Conservation (phyloP, 768 basidiomycete species). For the Xanthoconium purpureum region DNA sequence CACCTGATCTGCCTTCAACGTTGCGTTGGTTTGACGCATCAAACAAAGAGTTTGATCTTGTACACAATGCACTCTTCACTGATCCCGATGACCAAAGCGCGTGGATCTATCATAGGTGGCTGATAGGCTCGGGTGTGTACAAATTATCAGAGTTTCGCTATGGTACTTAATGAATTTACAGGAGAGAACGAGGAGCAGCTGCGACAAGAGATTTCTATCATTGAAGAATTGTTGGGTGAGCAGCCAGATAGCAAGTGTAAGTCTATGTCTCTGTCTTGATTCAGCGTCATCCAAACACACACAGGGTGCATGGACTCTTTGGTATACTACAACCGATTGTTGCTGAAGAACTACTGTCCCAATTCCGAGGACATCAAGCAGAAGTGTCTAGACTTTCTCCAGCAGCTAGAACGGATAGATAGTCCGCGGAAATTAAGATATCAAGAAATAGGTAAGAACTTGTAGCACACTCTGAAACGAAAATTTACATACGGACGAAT, state of each 20-base stretch:
- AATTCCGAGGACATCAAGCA: conserved; percentile 38
- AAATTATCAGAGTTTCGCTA: neutral
- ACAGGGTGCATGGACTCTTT: conserved; percentile 67
- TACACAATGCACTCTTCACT: conserved; percentile 92
- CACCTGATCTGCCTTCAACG: neutral
- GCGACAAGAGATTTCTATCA: conserved; percentile 70
- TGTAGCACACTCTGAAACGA: neutral
- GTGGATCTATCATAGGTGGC: conserved; percentile 99
- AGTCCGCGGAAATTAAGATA: conserved; percentile 66
- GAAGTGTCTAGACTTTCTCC: conserved; percentile 51
- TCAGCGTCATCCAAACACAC: neutral
- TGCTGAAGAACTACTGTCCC: conserved; percentile 48
- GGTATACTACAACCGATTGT: conserved; percentile 75
- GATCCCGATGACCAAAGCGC: conserved; percentile 96
- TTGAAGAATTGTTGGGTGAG: conserved; percentile 80
- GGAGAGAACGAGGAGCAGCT: conserved; percentile 60
- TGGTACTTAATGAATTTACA: conserved; percentile 25
- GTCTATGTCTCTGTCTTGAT: conserved; percentile 19
- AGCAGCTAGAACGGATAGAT: conserved; percentile 63
- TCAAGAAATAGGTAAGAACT: conserved; percentile 52
- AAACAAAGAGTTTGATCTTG: conserved; percentile 80
- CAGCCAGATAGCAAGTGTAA: conserved; percentile 93
- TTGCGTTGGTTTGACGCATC: neutral
- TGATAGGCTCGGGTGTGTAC: conserved; percentile 71
- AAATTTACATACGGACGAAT: conserved; percentile 1